Base-by-base conservation (phyloP, 2,329 filamentous ascomycete species). In the Cladobotryum mycophilum region DNA sequence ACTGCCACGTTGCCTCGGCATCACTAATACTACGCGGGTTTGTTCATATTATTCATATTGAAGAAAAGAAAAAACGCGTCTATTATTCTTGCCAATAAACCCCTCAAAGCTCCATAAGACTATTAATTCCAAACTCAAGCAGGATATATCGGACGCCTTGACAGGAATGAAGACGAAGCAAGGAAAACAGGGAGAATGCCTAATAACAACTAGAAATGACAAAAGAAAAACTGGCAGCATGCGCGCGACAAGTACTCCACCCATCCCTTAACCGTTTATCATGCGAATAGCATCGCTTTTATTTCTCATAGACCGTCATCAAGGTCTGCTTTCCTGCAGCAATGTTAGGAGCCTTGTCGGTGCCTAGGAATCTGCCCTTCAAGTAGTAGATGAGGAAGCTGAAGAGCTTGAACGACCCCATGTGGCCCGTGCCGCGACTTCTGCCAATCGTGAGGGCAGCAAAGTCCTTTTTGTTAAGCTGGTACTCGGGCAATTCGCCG, bases 371-470 rank as follows among this genome's bases (percentile, higher is more conserved):
- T 1, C 70, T 60, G 0, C 68, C 67, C 62, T 74, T 74, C 22
- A 64, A 30, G 45, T 58, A 68, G 62, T 68, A 71, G 33, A 72
- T 58, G 18, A 73, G 17, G 38, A 69, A 56, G 51, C 68, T 67
- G 9, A 68, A 68, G n/a, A 70, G 13, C 60, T 69, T 71, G 51
- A 64, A 64, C 1, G 46, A 59, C 9, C 67, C 66, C 47, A 70
- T 55, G 56, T 73, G 69, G 1, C 70, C 70, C 0, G 68, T 67
- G 3, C 59, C 71, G 12, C 67, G 64, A 53, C 64, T 67, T 45
- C 67, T 64, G 1, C 73, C 73, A 12, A 75, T 48, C 1, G 71
- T 72, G 22, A 73, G 52, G 4, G 53, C 69, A n/a, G 66, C 58
- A 49, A 68, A 55, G 12, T 62, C 45, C 60, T 66, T 68, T 13